phyloP scores from a whole-genome alignment of 768 basidiomycete species.

The Termitomyces sp. region DNA sequence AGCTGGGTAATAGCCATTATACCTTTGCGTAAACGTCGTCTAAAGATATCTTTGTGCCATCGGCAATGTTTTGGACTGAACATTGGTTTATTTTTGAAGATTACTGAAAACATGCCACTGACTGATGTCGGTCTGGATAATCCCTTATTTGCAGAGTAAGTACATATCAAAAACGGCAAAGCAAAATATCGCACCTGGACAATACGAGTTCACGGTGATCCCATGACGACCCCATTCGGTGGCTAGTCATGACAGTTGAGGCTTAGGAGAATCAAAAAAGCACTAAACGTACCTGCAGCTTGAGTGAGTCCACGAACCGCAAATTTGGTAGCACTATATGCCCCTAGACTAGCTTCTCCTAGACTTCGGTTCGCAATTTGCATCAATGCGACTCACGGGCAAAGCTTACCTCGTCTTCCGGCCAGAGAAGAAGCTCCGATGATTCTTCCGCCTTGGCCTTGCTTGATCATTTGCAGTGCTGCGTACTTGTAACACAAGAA shows the following conservation, averaged over 20 bases:
- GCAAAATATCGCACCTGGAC: slow-evolving; percentile 18
- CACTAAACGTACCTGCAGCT: no score
- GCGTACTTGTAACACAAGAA: slow-evolving; percentile 4
- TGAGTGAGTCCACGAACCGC: no score
- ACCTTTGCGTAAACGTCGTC: slow-evolving; percentile 11
- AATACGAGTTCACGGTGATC: slow-evolving; percentile 32
- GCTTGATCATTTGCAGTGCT: slow-evolving; percentile 3
- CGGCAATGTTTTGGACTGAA: slow-evolving; percentile 14
- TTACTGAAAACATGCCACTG: neutral
- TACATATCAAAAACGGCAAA: no score
- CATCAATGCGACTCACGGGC: no score
- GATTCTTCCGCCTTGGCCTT: neutral
- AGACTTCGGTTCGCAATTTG: neutral
- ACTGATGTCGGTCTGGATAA: slow-evolving; percentile 20
- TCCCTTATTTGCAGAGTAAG: slow-evolving; percentile 1
- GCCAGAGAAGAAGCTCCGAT: slow-evolving; percentile 33
- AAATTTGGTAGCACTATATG: no score
- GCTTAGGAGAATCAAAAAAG: neutral
- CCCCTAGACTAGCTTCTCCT: no score
- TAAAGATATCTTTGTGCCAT: neutral
- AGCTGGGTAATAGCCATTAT: neutral
- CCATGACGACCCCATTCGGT: slow-evolving; percentile 24
- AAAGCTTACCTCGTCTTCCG: slow-evolving; percentile 30
- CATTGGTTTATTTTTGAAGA: neutral
- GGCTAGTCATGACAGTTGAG: slow-evolving; percentile 3